A percentile compares a stretch with the other conserved stretches of the same genome.
Evolutionary conservation across 768 basidiomycete genomes (phyloP).

Genomic region (Rhodocollybia butyracea): DNA sequence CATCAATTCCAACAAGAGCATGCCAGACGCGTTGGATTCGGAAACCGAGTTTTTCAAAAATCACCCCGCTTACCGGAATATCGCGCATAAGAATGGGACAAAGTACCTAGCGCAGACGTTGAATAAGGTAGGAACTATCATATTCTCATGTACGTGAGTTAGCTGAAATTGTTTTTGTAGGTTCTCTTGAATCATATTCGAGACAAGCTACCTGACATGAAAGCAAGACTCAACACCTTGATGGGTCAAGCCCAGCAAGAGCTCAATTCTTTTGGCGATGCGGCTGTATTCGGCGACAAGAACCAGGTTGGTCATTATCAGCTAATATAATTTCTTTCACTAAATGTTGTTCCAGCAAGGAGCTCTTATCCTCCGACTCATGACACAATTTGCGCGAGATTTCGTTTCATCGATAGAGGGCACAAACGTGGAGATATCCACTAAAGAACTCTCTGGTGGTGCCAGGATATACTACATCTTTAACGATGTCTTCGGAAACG

Average conservation of each 20-base stretch:
- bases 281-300: slow-evolving; percentile 86
- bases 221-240: slow-evolving; percentile 92
- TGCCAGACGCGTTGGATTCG: slow-evolving; percentile 79
- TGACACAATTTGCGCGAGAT: slow-evolving; percentile 98
- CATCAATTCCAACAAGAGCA: slow-evolving; percentile 82
- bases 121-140: slow-evolving; percentile 67
- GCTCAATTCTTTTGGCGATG: slow-evolving; percentile 92
- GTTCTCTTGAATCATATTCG: slow-evolving; percentile 97
- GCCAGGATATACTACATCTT: slow-evolving; percentile 99
- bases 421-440: slow-evolving; percentile 92
- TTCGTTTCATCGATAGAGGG: slow-evolving; percentile 97
- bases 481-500: slow-evolving; percentile 95
- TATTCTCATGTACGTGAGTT: not conserved
- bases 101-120: slow-evolving; percentile 90
- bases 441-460: slow-evolving; percentile 96
- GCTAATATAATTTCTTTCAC: slow-evolving; percentile 11
- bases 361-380: slow-evolving; percentile 85
- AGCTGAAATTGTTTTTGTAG: slow-evolving; percentile 29
- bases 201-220: slow-evolving; percentile 99
- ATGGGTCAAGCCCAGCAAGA: slow-evolving; percentile 99
- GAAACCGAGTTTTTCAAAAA: slow-evolving; percentile 90
- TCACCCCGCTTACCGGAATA: slow-evolving; percentile 91
- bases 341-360: slow-evolving; percentile 58
- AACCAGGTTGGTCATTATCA: slow-evolving; percentile 56
- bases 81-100: slow-evolving; percentile 97